Conservation (phyloP, 2,329 filamentous ascomycete genomes). For the Claviceps monticola region DNA sequence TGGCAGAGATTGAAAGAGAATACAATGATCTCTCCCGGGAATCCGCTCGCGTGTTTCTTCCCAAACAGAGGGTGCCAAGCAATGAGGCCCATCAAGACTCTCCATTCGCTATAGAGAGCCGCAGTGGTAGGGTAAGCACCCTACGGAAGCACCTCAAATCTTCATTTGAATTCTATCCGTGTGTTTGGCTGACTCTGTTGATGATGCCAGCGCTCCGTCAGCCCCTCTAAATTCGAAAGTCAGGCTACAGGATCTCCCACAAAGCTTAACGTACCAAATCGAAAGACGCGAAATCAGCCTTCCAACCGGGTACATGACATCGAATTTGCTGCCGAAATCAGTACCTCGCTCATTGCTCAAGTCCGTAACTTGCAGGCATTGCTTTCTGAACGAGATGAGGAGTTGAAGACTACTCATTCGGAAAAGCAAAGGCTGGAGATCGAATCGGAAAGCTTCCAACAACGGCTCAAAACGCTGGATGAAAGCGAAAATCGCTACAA, state of each 20-base stretch:
- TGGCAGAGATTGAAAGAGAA: slow-evolving; percentile 81
- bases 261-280: slow-evolving; percentile 74
- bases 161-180: background rate
- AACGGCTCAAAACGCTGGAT: slow-evolving; percentile 69
- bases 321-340: slow-evolving; percentile 96
- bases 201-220: slow-evolving; percentile 46
- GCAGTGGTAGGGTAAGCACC: slow-evolving; percentile 36
- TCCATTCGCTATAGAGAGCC: slow-evolving; percentile 38
- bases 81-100: slow-evolving; percentile 42
- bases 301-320: slow-evolving; percentile 86
- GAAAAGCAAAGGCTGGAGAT: slow-evolving; percentile 72
- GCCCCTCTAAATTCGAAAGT: slow-evolving; percentile 67
- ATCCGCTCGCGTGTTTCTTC: slow-evolving; percentile 75
- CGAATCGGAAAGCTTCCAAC: slow-evolving; percentile 64
- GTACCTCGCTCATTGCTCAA: slow-evolving; percentile 84
- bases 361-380: slow-evolving; percentile 79
- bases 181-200: slow-evolving; percentile 3
- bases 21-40: slow-evolving; percentile 90
- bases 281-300: slow-evolving; percentile 82
- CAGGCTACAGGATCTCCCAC: slow-evolving; percentile 76
- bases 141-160: background rate
- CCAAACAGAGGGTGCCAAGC: slow-evolving; percentile 67
- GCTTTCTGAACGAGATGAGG: slow-evolving; percentile 76
- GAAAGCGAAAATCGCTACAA: slow-evolving; percentile 95
- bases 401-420: slow-evolving; percentile 58